Evolutionary conservation across 257 asterid species (phyloP), one percentile per base, ranked within the genome.

Genomic region (Osmanthus fragrans): DNA sequence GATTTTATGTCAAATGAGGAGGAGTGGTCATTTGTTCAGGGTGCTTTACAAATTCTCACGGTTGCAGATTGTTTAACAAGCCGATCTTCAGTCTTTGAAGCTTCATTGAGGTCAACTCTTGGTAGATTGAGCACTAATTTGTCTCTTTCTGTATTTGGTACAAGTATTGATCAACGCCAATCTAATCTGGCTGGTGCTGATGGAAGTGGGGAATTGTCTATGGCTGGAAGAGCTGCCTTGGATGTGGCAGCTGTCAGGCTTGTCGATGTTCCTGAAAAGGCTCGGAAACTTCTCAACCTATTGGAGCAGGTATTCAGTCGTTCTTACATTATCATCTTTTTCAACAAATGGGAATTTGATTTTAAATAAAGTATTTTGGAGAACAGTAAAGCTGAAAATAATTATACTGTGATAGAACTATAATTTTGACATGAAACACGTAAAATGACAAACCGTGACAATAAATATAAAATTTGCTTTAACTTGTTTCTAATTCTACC

Each of bases 11-110:
- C 97, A 21, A 93, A 83, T 58, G 99, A 96, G 87, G 99, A 93
- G 85, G 98, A 93, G 78, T 96, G 97, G 97, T 94, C 98, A 54
- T 94, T 92, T 84, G 97, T 96, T 76, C 99, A 96, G 88, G 98
- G 97, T 33, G 97, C 99, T 80, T 79, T 93, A 78, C 99, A 96
- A 85, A 94, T 93, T 85, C 97, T 96, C 85, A 89, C 97, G 0
- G 98, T 96, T 84, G 85, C 99, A 15, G 97, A 96, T 82, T 84
- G 95, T 82, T 84, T 96, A 83, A 87, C 95, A 19, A 96, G 97
- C 85, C 90, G 98, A 82, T 90, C 88, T 73, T 93, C 99, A 19
- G 99, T 96, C 73, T 96, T 92, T 84, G 99, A 93, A 89, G 97
- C 99, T 76, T 93, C 98, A 21, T 75, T 96, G 86, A 88, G 96